Base-by-base conservation (phyloP, 225 moss, liverwort and hornwort genomes). In the Bryoerythrophyllum caledonicum region DNA sequence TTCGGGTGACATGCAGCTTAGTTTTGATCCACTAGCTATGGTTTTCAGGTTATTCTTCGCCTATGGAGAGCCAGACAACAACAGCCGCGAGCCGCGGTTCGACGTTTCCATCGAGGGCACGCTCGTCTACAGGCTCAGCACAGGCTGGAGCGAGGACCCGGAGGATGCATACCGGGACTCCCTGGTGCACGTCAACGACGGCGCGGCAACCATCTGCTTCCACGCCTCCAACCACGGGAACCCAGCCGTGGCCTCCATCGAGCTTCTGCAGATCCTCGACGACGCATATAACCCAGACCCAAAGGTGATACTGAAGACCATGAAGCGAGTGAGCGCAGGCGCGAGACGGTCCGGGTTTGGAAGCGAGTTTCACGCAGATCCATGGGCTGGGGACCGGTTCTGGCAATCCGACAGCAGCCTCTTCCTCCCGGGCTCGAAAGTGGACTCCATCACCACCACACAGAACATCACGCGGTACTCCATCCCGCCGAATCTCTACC, bases 351-450 rank as follows among this genome's bases (percentile, higher is more conserved):
- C 84, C 34, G 90, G 83, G 17, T 90, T 83, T 63, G 90, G 90
- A 20, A 85, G 87, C 7, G 81, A 83, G 10, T 81, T 90, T 63
- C 63, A 76, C 59, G 89, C 93, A 24, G 81, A 90, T 26, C 72
- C 81, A n/a, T 93, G 93, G 93, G 86, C 89, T n/a, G 93, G 93
- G 48, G 90, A 93, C 79, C 85, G 93, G 10, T 93, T 87, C 63
- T 93, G 93, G 93, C 83, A 86, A 26, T 78, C 65, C 32, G 93
- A 93, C 70, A 71, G 69, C 54, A 83, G 76, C 62, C 79, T 77
- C 52, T 85, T 82, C 28, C 72, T 82, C 58, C 54, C 81, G 10
- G 93, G 87, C 21, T 79, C 72, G 8, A 71, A 41, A 43, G 79
- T 93, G 10, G 20, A 41, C 23, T 65, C 84, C 25, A 19, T 84